Base-by-base conservation (phyloP, 148 eudicot species). In the Vaccinium myrtillus region DNA sequence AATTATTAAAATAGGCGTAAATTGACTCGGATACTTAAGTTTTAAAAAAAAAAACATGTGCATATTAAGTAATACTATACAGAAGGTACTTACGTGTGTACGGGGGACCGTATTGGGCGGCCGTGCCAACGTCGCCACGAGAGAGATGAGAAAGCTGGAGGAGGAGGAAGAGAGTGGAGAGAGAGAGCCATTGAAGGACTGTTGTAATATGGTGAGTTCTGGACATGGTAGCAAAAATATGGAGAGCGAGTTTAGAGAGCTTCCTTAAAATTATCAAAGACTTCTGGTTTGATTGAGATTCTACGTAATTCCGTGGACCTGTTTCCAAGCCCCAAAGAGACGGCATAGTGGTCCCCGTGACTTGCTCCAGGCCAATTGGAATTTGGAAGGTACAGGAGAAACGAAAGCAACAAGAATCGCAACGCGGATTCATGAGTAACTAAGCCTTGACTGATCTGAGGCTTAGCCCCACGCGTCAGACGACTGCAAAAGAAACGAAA, bases 111-210 rank as follows among this genome's bases (percentile, higher is more conserved):
- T 88, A 91, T 13, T 36, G 81, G 23, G 86, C 78, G 23, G 91
- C 86, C 0, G 90, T 83, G 74, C 93, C 91, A n/a, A 91, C 86
- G 59, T 91, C 93, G 27, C 78, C 90, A 54, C 15, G 79, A 51
- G 83, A 83, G 69, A 58, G 43, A 59, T 36, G 63, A 39, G 21
- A 49, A 39, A 84, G 70, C 43, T 65, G 7, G 83, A 81, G 18
- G 48, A 80, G 14, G 36, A 59, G 25, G 23, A 63, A 10, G 70
- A 67, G 27, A 50, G 83, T 10, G 19, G 54, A 50, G 43, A 84
- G 76, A n/a, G 77, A 23, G 21, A 39, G 46, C 84, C 30, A 65
- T 75, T 71, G 71, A 7, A 56, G 75, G 32, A 36, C 11, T 13
- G 23, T 0, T 3, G 46, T 43, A 43, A 43, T 43, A n/a, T 0